Evolutionary conservation across 2,329 filamentous ascomycete genomes (phyloP).

Genomic region (Talaromyces albobiverticillius): DNA sequence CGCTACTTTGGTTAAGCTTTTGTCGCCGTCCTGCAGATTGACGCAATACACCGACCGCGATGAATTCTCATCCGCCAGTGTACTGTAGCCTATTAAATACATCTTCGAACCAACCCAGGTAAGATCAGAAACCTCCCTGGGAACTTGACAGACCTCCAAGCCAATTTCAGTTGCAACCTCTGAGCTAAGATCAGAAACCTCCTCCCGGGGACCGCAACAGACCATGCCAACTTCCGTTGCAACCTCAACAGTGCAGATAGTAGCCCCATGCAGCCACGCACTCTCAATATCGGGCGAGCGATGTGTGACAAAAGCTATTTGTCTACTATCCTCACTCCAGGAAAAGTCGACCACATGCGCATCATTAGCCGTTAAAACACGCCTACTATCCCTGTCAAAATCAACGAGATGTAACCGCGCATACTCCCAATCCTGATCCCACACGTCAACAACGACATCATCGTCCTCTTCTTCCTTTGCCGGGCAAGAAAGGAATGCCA

Average conservation of each 20-base stretch:
- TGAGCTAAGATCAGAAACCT: background rate
- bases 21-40: background rate
- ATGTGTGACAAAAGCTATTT: slow-evolving; percentile 7
- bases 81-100: slow-evolving; percentile 3
- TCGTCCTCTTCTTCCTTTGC: background rate
- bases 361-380: background rate
- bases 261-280: background rate
- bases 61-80: background rate
- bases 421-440: slow-evolving; percentile 2
- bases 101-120: background rate
- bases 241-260: background rate
- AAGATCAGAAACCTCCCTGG: background rate
- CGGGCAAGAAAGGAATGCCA: slow-evolving; percentile 3
- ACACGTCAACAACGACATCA: slow-evolving; percentile 5
- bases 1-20: background rate
- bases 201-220: slow-evolving; percentile 1
- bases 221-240: background rate
- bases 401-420: slow-evolving; percentile 5
- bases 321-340: slow-evolving; percentile 6
- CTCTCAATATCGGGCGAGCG: slow-evolving; percentile 4
- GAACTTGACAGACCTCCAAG: slow-evolving; percentile 3
- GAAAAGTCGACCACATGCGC: slow-evolving; percentile 6
- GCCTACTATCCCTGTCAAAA: slow-evolving; percentile 1
- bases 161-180: background rate
- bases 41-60: slow-evolving; percentile 1